Percentiles rank a stretch among this genome's conserved stretches.
Conservation (phyloP, 371 early-diverging fungal genomes). For the Choanephora cucurbitarum region DNA sequence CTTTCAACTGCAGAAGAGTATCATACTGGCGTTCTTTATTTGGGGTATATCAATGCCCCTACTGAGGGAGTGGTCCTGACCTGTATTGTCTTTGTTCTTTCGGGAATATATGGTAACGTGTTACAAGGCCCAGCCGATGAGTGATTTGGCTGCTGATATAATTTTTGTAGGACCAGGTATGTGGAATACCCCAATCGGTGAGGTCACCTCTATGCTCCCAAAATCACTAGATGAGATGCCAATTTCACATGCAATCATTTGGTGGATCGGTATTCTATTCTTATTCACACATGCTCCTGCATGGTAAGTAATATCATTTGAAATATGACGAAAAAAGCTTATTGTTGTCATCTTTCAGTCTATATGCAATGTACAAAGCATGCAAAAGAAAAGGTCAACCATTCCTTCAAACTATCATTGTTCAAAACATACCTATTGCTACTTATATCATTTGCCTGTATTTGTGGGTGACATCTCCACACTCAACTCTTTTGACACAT, state of each 20-base stretch:
- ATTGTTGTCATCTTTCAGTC: slow-evolving; percentile 19
- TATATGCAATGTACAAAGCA: slow-evolving; percentile 67
- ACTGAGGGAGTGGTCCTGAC: slow-evolving; percentile 92
- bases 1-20: slow-evolving; percentile 95
- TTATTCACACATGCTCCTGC: slow-evolving; percentile 70
- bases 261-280: slow-evolving; percentile 60
- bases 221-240: slow-evolving; percentile 38
- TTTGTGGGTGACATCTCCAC: slow-evolving; percentile 74
- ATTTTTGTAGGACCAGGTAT: slow-evolving; percentile 32
- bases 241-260: slow-evolving; percentile 57
- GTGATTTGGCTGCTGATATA: not conserved
- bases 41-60: slow-evolving; percentile 94
- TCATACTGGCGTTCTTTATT: slow-evolving; percentile 90
- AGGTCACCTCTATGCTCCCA: slow-evolving; percentile 23
- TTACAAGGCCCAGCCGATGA: slow-evolving; percentile 7
- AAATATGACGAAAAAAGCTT: not conserved
- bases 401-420: slow-evolving; percentile 62
- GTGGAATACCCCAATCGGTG: slow-evolving; percentile 30
- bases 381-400: slow-evolving; percentile 67
- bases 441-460: slow-evolving; percentile 45
- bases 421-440: slow-evolving; percentile 68
- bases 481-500: slow-evolving; percentile 61
- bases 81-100: slow-evolving; percentile 68
- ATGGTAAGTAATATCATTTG: slow-evolving; percentile 39
- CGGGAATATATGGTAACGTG: slow-evolving; percentile 63